Conservation (phyloP, 2,329 filamentous ascomycete species). For the Cytospora piceae region DNA sequence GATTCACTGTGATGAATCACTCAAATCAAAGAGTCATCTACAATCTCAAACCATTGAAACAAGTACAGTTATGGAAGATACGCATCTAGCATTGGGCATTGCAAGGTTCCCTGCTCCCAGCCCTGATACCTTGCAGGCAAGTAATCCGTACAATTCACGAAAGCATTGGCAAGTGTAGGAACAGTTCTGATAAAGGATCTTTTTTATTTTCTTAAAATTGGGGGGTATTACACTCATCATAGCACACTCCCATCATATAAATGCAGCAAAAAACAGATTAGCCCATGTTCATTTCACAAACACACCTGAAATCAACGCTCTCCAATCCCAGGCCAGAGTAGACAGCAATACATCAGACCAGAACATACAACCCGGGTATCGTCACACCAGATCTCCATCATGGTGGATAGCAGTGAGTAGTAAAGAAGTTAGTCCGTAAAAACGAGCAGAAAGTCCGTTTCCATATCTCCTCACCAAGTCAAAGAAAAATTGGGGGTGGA, state of each 20-base stretch:
- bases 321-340: conserved; percentile 6
- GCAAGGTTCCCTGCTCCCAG: background rate
- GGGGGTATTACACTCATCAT: background rate
- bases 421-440: conserved; percentile 4
- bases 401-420: conserved; percentile 16
- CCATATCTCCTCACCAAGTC: background rate
- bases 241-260: background rate
- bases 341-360: background rate
- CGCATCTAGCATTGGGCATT: background rate
- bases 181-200: background rate
- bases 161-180: background rate
- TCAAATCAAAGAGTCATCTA: background rate
- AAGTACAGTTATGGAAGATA: background rate
- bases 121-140: background rate
- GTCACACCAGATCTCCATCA: conserved; percentile 20
- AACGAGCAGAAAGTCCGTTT: conserved; percentile 1
- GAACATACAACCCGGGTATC: conserved; percentile 26
- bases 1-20: background rate
- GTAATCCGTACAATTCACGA: background rate
- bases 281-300: background rate
- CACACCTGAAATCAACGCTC: conserved; percentile 2
- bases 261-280: background rate
- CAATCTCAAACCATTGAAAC: background rate
- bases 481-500: no score
- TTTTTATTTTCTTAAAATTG: background rate